These are phyloP conservation scores for Cocos nucifera DNA, from an alignment of 176 grass and related monocot genomes.

Conservation along the genomic window DNA sequence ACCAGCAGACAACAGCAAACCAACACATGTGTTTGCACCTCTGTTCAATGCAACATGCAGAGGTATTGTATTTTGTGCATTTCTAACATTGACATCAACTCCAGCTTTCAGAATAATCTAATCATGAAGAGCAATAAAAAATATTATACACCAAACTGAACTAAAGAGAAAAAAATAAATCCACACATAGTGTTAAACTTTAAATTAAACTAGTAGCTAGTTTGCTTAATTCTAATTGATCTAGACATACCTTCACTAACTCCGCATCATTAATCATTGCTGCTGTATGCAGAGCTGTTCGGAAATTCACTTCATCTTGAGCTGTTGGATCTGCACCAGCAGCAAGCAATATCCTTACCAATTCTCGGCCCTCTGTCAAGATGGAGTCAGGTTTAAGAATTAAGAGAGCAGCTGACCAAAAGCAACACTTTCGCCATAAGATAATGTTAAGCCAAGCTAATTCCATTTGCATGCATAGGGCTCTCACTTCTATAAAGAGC, in stretches of 20 bases:
- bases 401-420: not conserved
- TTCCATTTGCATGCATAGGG: no score
- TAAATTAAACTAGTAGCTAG: no score
- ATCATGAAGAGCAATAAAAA: constrained; percentile 2
- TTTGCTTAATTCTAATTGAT: not conserved
- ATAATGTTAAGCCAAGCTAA: no score
- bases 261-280: constrained; percentile 98
- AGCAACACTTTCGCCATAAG: not conserved
- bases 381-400: not conserved
- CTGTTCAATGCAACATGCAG: constrained; percentile 97
- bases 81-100: constrained; percentile 94
- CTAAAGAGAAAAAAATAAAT: not conserved
- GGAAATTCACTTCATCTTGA: constrained; percentile 77
- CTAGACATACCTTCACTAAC: constrained; percentile 56
- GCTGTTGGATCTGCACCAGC: constrained; percentile 89
- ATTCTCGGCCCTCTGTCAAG: constrained; percentile 76
- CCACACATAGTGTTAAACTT: no score
- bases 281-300: constrained; percentile 93
- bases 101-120: constrained; percentile 96
- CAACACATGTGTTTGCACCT: constrained; percentile 92
- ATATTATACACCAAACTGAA: constrained; percentile 10
- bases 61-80: constrained; percentile 91
- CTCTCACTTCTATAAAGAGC: no score
- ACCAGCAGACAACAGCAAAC: constrained; percentile 89
- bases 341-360: constrained; percentile 84